Base-by-base conservation (phyloP, 2,329 filamentous ascomycete species). In the Dactylellina leptospora region DNA sequence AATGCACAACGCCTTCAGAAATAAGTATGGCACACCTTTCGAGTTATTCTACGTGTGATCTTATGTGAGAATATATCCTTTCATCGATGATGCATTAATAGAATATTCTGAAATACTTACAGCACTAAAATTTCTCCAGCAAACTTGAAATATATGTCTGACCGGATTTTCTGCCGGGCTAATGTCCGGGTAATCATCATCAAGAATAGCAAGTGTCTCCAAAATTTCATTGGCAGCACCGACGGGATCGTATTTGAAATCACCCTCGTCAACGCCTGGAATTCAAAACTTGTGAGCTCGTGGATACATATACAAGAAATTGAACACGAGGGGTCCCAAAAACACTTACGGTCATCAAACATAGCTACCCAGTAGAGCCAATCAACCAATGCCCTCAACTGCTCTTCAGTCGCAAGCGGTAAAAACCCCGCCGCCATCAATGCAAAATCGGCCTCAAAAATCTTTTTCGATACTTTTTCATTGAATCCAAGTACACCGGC, bases 181-280 rank as follows among this genome's bases (percentile, higher is more conserved):
- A 4, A 77, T 71, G 2, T 51, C 48, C 8, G 78, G 74, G 38
- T 78, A 64, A 16, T 74, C 60, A 11, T 76, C 75, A n/a, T 76
- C 62, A 20, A 79, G 58, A 2, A 77, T 62, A 1, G 75, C 68
- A 9, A 75, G 50, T 11, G 74, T 76, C 22, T 70, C 48, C 11
- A 75, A 56, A 22, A 77, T 76, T 47, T 76, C 75, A 4, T 70
- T 51, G 8, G 76, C 72, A 0, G 78, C 77, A 11, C 63, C 62
- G 3, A 61, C 50, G 1, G 71, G 71, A 44, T 79, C 74, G 16
- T 75, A 62, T 36, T 74, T 76, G 18, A 79, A 69, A n/a, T 72
- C 66, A 1, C 78, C 78, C 50, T 78, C 78, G 48, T 79, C 78
- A 27, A 78, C 78, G 33, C 74, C 75, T 80, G n/a, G n/a, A n/a